Evolutionary conservation across 176 grass and related monocot species (phyloP), one percentile per base, ranked within the genome.

Genomic region (Neostapfia colusana): DNA sequence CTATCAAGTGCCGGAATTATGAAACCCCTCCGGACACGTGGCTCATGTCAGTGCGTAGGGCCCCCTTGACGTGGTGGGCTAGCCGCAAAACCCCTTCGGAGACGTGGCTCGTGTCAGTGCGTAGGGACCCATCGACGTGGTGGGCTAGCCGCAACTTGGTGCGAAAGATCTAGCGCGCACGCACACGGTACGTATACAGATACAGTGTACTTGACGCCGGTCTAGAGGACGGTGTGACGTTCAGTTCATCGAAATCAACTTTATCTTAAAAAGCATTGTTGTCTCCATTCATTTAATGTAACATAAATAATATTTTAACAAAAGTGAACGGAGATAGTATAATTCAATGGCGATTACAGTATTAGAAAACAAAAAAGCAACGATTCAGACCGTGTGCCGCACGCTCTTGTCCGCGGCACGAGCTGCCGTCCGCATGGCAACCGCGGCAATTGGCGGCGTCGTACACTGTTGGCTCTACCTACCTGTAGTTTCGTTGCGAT

Each of bases 91-190:
- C 26, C 27, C 35, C 21, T 53, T 13, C 45, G 3, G 5, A 25
- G 36, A 80, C 70, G 70, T 62, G 71, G 48, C 37, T 43, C 74
- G 55, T 65, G 74, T 37, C 72, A 17, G 1, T 35, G 74, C 56
- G 3, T 44, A 43, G 39, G 36, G 15, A 4, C 28, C 31, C 6
- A 18, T 10, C 24, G 70, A 73, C 34, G 51, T 56, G 70, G 34
- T n/a, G 17, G 53, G 26, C 68, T 34, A 51, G 45, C 68, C 10
- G 67, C 67, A 34, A 70, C 26, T 17, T 17, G 44, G 14, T 26
- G 11, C 13, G 42, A 69, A 28, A 69, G 24, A 48, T 46, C 41
- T 15, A 27, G 14, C 66, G 13, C 11, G 34, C 15, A 0, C 65
- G 7, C 24, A 42, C 21, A n/a, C 66, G 36, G 0, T 25, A 25